Base-by-base conservation (phyloP, 768 basidiomycete species). In the Hebeloma cylindrosporum region DNA sequence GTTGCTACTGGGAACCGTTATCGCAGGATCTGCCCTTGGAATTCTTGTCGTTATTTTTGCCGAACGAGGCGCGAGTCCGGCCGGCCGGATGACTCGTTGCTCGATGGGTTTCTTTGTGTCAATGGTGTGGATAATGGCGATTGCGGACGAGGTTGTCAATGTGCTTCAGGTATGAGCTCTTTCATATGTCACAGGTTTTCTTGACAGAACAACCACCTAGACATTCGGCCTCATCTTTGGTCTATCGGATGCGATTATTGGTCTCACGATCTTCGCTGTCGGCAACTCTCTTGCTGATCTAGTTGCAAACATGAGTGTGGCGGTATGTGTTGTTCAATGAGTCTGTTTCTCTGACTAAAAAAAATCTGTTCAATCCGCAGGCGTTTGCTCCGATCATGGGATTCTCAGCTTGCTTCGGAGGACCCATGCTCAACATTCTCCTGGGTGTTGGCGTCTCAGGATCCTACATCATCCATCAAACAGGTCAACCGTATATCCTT, bases 111-210 rank as follows among this genome's bases (percentile, higher is more conserved):
- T 99, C 68, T 62, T 84, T 16, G 85, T 95, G 20, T 77, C 93
- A 2, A 80, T 97, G 49, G 83, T 97, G 6, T 99, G 96, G 95
- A 97, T 99, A 56, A 94, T 97, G 82, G 93, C 88, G 5, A 93
- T 98, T 36, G 93, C 94, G 1, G 93, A 96, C 61, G 94, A 97
- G 62, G 93, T 95, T 2, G 93, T 98, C 22, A 78, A 86, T 36
- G 84, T 97, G 8, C 75, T 98, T 7, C 83, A 87, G 71, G 94
- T 94, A 33, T 45, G 77, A 1, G 11, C 7, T 25, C 6, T n/a
- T 16, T 29, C 28, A 28, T 17, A 21, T 16, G 0, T 9, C 13
- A 4, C 7, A 40, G 18, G 20, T 35, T 8, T 33, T 20, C 26
- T 48, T 13, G 36, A 26, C 35, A 3, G n/a, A 2, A 18, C 29